phyloP scores from a whole-genome alignment of 2,329 filamentous ascomycete genomes.

The Colletotrichum magnum region DNA sequence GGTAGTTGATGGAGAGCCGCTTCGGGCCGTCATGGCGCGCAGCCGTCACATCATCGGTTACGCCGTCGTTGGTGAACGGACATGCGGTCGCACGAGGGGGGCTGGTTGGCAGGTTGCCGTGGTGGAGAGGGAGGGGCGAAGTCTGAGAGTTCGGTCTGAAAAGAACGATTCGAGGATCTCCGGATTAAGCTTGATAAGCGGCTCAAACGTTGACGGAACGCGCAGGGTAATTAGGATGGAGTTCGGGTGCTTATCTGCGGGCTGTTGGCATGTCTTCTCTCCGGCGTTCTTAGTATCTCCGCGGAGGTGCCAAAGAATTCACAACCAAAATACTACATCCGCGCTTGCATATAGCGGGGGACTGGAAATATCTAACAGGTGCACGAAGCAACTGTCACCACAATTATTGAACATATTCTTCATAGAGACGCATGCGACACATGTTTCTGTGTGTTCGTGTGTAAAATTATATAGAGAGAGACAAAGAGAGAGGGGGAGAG shows the following conservation, averaged over 20 bases:
- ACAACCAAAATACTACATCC: background rate
- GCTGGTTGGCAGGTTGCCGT: too few species aligned
- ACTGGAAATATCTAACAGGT: too few species aligned
- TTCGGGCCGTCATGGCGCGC: conserved; percentile 22
- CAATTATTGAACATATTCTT: too few species aligned
- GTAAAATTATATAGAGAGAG: too few species aligned
- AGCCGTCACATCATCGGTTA: background rate
- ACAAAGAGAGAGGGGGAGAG: too few species aligned
- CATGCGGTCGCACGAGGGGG: too few species aligned
- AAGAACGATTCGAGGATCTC: conserved; percentile 26
- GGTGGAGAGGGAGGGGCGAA: too few species aligned
- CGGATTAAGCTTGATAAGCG: conserved; percentile 25
- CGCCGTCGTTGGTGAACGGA: too few species aligned
- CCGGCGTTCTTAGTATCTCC: conserved; percentile 24
- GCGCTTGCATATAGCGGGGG: background rate
- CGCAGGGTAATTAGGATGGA: background rate
- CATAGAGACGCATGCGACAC: too few species aligned
- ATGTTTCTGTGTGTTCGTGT: too few species aligned
- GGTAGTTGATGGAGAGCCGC: conserved; percentile 12
- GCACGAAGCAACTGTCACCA: too few species aligned
- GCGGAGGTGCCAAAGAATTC: background rate
- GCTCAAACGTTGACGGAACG: conserved; percentile 14
- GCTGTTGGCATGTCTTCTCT: background rate
- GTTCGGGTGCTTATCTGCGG: conserved; percentile 24
- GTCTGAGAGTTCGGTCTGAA: background rate